These are phyloP conservation scores for Taphrina flavorubra DNA, from an alignment of 1,139 yeast species.

Conservation along the genomic window DNA sequence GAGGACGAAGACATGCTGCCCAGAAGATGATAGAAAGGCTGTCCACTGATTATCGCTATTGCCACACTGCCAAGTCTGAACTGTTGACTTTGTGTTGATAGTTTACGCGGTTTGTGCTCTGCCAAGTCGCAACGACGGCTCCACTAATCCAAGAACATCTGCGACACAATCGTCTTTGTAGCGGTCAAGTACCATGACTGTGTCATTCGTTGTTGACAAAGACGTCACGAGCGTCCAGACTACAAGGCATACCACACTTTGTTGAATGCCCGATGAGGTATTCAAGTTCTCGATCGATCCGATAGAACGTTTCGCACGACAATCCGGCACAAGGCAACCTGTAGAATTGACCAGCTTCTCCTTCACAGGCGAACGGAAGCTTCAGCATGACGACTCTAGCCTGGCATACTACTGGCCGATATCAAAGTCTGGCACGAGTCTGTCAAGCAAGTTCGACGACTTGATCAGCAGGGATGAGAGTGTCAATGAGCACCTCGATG, in stretches of 20 bases:
- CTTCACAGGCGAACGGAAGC: conserved; percentile 59
- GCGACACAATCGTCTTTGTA: too few relatives aligned
- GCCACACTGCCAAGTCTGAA: not conserved
- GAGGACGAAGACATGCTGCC: not conserved
- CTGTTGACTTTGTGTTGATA: not conserved
- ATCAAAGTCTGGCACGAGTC: conserved; percentile 53
- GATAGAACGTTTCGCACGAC: conserved; percentile 25
- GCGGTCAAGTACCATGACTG: too few relatives aligned
- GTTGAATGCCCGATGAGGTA: conserved; percentile 18
- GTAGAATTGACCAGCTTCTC: conserved; percentile 69
- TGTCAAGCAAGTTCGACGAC: conserved; percentile 66
- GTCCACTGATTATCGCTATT: not conserved
- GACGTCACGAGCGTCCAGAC: too few relatives aligned
- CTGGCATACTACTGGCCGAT: conserved; percentile 50
- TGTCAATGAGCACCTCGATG: conserved; percentile 63
- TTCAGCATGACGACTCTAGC: conserved; percentile 58
- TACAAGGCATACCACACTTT: not conserved
- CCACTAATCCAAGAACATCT: not conserved
- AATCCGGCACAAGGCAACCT: conserved; percentile 56
- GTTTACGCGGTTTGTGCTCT: not conserved
- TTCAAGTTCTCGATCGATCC: conserved; percentile 25
- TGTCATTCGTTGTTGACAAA: too few relatives aligned
- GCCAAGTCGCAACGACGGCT: not conserved
- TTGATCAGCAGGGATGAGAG: conserved; percentile 64
- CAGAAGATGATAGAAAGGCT: not conserved